Base-by-base conservation (phyloP, 495 filamentous ascomycete species). In the Lindgomyces ingoldianus region DNA sequence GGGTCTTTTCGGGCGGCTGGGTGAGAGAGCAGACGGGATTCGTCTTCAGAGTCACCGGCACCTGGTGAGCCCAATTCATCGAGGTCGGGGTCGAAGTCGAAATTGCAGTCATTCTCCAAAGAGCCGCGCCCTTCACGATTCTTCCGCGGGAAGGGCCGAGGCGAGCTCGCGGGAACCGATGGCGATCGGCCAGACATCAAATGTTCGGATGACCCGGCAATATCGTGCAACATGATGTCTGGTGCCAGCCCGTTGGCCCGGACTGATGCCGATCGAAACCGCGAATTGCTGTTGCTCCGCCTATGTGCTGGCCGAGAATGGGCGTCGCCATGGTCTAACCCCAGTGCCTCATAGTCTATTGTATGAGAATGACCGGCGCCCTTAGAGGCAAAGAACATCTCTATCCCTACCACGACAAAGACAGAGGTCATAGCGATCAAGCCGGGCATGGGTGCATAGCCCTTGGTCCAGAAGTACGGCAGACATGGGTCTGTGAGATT, bases 401-500 rank as follows among this genome's bases (percentile, higher is more conserved):
- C 78, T 10, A 80, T 73, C 9, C 74, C 74, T n/a, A 79, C 75
- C 14, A 80, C 78, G 16, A 74, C 57, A 58, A 80, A 70, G 1
- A 79, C 74, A 4, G 67, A 57, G 4, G 62, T 51, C 75, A 80
- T 77, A 12, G 75, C 76, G 21, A 80, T 74, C 30, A 78, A 65
- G 18, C 78, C 78, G 11, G 72, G 68, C 77, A 79, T 80, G 21
- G 76, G 75, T 16, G 77, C 71, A 51, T 80, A 80, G 25, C 72
- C 72, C 44, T 75, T 46, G 60, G 73, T 80, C 78, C 78, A 80
- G 64, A 80, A 79, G 33, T 62, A 62, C 6, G 76, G 75, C 29
- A 80, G 72, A 65, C 78, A 80, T 67, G 76, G 76, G 57, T 80
- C 75, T 25, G 74, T 78, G 49, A 80, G 69, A 1, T 69, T 76